Evolutionary conservation across 768 basidiomycete genomes (phyloP).

Genomic region (Agaricus sinodeliciosus): DNA sequence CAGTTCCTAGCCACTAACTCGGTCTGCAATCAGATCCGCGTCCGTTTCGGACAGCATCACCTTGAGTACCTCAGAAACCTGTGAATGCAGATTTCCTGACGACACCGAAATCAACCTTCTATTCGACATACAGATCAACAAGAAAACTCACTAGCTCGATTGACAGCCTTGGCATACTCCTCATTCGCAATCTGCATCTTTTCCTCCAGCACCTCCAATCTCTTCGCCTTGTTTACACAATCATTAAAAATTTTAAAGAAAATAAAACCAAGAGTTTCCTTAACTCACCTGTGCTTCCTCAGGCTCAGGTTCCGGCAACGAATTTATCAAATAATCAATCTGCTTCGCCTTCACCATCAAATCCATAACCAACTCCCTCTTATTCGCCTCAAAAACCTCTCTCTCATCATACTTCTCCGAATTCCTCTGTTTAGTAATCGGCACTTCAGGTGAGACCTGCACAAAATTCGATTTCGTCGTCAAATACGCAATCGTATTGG

Average conservation of each 20-base stretch:
- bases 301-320: constrained; percentile 70
- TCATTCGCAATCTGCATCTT: constrained; percentile 69
- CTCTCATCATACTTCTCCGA: constrained; percentile 66
- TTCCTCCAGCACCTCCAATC: constrained; percentile 60
- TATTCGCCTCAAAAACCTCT: constrained; percentile 77
- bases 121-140: background rate
- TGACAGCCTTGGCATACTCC: constrained; percentile 68
- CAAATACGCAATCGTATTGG: constrained; percentile 73
- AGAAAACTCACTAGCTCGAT: constrained; percentile 61
- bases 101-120: background rate
- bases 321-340: constrained; percentile 77
- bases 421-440: constrained; percentile 76
- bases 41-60: constrained; percentile 53
- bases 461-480: constrained; percentile 69
- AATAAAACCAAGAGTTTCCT: background rate
- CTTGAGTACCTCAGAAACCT: constrained; percentile 52
- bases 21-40: constrained; percentile 7
- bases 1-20: background rate
- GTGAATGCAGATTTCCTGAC: constrained; percentile 53
- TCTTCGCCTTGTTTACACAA: constrained; percentile 43
- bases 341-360: constrained; percentile 85
- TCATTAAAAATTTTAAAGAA: background rate
- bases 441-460: constrained; percentile 72
- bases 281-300: constrained; percentile 64
- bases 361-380: constrained; percentile 78